Conservation (phyloP, 148 eudicot species). For the Amaranthus palmeri region DNA sequence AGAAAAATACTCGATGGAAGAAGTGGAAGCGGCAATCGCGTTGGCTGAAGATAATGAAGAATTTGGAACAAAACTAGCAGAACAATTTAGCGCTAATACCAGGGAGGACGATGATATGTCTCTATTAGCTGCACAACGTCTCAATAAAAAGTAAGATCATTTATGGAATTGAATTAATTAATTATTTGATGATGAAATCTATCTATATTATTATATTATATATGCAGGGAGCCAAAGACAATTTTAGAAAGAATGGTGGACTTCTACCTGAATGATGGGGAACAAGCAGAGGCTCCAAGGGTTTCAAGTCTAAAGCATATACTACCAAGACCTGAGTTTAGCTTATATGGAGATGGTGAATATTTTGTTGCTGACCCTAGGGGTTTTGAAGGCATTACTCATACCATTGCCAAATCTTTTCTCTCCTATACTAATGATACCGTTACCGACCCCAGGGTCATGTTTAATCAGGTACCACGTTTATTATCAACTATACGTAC, state of each 20-base stretch:
- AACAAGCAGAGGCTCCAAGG: constrained; percentile 25
- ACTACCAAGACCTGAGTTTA: constrained; percentile 8
- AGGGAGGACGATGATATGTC: constrained; percentile 20
- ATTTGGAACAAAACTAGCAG: background rate
- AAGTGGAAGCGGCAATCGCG: constrained; percentile 9
- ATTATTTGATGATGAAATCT: background rate
- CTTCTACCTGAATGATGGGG: constrained; percentile 19
- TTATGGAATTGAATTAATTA: background rate
- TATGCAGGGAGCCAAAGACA: constrained; percentile 24
- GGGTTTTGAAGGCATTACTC: constrained; percentile 24
- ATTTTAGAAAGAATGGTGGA: constrained; percentile 16
- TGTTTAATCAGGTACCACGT: constrained; percentile 17
- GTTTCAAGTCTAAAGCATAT: constrained; percentile 26
- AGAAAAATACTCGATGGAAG: background rate
- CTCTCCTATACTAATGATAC: constrained; percentile 10
- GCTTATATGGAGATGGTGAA: constrained; percentile 10
- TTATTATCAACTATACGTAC: no score
- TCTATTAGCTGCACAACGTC: constrained; percentile 15
- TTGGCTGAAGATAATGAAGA: background rate
- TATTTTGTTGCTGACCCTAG: constrained; percentile 26
- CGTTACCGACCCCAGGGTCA: constrained; percentile 15
- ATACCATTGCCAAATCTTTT: constrained; percentile 19
- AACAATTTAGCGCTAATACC: background rate
- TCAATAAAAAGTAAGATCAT: constrained; percentile 5
- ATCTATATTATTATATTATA: background rate